Evolutionary conservation across 1,139 yeast genomes (phyloP), one percentile per base, ranked within the genome.

Genomic region (Zygosaccharomyces sapae): DNA sequence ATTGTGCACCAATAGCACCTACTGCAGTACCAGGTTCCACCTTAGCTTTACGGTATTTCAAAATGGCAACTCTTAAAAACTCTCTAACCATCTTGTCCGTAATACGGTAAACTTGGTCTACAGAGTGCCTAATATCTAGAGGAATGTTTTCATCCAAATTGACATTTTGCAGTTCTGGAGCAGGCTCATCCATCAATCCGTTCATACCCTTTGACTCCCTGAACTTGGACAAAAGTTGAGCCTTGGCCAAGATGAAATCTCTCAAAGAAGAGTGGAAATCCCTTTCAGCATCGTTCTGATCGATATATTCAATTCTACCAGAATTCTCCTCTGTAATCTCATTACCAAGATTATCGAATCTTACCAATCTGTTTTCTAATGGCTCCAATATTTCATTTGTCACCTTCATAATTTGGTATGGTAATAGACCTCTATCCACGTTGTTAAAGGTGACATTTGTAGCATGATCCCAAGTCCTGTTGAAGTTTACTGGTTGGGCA

Each of bases 21-120:
- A 92, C 97, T 2, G 99, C 98, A 6, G 98, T 92, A 55, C 98
- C 99, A 1, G 99, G 98, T 66, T 94, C 99, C 19, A 94, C 97
- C 69, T 83, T 84, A 10, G 99, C 96, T 57, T 85, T 77, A 47
- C 81, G 82, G 61, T 92, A 94, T 68, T 94, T 94, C 58, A 76
- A 74, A 52, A 90, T 74, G 59, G 97, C 87, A 56, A 85, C 80
- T 43, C 78, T 76, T 62, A 94, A 72, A 68, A 94, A 94, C 52
- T 74, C 78, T n/a, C 68, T 67, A 16, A 92, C 77, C 52, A 85
- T 73, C 9, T 66, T 61, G 35, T 75, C 71, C 1, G 95, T 77
- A 43, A 92, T 83, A 61, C 85, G 87, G 52, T 81, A 71, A 16
- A 92, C 70, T 67, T 90, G 97, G 54, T 80, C 74, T 16, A 87